Base-by-base conservation (phyloP, 805 yeast species). In the Candida ipomoeae region DNA sequence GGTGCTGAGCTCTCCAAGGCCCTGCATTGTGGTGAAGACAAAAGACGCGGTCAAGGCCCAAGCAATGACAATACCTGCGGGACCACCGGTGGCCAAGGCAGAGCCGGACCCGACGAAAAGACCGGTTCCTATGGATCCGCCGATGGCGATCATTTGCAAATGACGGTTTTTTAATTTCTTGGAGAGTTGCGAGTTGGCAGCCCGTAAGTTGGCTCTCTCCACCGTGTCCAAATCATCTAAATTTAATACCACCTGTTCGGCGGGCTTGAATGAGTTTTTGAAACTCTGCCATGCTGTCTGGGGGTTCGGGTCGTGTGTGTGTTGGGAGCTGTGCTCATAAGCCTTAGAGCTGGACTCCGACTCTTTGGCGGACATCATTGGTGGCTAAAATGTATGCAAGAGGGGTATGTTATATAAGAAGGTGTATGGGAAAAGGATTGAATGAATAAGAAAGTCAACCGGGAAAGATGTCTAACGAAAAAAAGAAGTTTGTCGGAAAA, bases 61-160 rank as follows among this genome's bases (percentile, higher is more conserved):
- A 7, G 84, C 86, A 36, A 83, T 73, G 10, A 83, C 70, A 35
- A 54, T 74, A 33, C 84, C 78, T 2, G 82, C 87, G 5, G 87
- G 85, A 39, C 89, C 89, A 60, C 85, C 85, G 17, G 75, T 71
- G 34, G 63, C 62, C 52, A 85, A 69, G 1, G 86, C 80, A 40
- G 75, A 65, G 55, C 83, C 86, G 45, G 78, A 77, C 51, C 87
- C 87, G 48, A 82, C 82, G 54, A 84, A 82, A 49, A 84, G 67
- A 62, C 89, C 88, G 2, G 87, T 82, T 52, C 88, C 88, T 36
- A 84, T 79, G 39, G 84, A 76, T 42, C 86, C 83, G 37, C 87
- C 87, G 41, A 84, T 80, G 34, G 88, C 82, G 53, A 84, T 78
- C 79, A 84, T 83, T 53, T 84, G 83, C 57, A 87, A 67, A 64